Evolutionary conservation across 1,139 yeast species (phyloP).

Genomic region (Yamadazyma dushanensis): DNA sequence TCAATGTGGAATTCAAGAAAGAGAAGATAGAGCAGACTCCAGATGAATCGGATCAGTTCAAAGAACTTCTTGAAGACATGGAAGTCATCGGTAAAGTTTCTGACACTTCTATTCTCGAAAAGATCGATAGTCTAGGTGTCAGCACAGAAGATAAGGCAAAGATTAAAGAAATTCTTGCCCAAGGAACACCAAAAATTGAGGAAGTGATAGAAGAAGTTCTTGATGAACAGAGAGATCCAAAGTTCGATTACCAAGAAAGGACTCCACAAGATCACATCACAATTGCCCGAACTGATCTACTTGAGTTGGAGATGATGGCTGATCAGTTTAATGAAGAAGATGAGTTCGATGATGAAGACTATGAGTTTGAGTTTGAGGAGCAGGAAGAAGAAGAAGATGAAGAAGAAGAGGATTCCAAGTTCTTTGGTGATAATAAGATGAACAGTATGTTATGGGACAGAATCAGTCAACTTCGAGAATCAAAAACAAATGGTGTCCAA

Average conservation of each 20-base stretch:
- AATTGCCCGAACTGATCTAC: slow-evolving; percentile 27
- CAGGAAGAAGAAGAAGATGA: slow-evolving; percentile 27
- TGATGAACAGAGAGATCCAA: slow-evolving; percentile 5
- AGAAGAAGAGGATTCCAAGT: slow-evolving; percentile 23
- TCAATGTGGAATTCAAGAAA: slow-evolving; percentile 33
- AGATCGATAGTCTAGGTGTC: slow-evolving; percentile 38
- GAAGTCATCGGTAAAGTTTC: slow-evolving; percentile 25
- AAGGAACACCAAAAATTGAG: slow-evolving; percentile 11
- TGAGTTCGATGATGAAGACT: slow-evolving; percentile 26
- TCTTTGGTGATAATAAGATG: slow-evolving; percentile 13
- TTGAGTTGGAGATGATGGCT: slow-evolving; percentile 49
- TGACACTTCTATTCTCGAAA: slow-evolving; percentile 18
- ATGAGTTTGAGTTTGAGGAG: slow-evolving; percentile 26
- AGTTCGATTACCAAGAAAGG: slow-evolving; percentile 5
- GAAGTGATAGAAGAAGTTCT: slow-evolving; percentile 5
- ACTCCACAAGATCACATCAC: slow-evolving; percentile 17
- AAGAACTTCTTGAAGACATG: slow-evolving; percentile 52
- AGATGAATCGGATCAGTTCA: slow-evolving; percentile 32
- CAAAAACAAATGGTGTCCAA: slow-evolving; percentile 4
- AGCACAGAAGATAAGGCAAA: slow-evolving; percentile 53
- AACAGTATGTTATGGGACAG: slow-evolving; percentile 33
- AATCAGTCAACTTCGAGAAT: slow-evolving; percentile 24
- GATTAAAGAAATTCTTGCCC: slow-evolving; percentile 31
- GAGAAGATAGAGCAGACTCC: neutral
- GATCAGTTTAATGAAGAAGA: slow-evolving; percentile 47